Percentiles rank a stretch among this genome's conserved stretches.
phyloP scores from a whole-genome alignment of 345 rosid genomes.

The Gossypium australe region DNA sequence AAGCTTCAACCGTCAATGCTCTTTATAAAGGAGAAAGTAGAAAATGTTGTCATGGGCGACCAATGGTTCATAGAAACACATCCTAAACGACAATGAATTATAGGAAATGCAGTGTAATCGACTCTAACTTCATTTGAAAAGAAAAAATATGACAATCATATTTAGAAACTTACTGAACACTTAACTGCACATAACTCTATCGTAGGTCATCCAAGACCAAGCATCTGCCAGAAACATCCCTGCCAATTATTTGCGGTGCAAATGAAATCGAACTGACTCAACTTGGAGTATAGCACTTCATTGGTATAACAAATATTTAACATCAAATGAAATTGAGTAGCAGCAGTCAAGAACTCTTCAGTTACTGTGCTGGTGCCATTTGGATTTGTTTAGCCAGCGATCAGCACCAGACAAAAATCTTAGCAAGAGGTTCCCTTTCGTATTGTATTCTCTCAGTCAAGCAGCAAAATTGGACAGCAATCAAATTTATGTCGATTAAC shows the following conservation, averaged over 20 bases:
- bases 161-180: background rate
- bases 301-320: conserved; percentile 6
- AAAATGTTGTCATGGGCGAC: no score
- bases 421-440: background rate
- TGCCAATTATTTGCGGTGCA: background rate
- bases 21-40: no score
- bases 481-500: background rate
- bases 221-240: background rate
- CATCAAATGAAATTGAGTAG: background rate
- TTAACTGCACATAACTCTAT: background rate
- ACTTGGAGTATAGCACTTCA: background rate
- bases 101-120: no score
- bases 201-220: background rate
- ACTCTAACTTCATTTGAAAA: no score
- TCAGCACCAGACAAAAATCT: background rate
- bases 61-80: no score
- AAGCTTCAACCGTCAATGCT: no score
- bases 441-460: background rate
- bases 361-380: conserved; percentile 4
- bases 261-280: background rate
- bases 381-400: background rate
- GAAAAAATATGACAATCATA: no score
- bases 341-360: conserved; percentile 1
- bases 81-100: no score
- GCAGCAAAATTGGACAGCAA: conserved; percentile 23